Percentiles rank a stretch among this genome's conserved stretches.
phyloP scores from a whole-genome alignment of 2,329 filamentous ascomycete species.

The Ceratocystis cacaofunesta region DNA sequence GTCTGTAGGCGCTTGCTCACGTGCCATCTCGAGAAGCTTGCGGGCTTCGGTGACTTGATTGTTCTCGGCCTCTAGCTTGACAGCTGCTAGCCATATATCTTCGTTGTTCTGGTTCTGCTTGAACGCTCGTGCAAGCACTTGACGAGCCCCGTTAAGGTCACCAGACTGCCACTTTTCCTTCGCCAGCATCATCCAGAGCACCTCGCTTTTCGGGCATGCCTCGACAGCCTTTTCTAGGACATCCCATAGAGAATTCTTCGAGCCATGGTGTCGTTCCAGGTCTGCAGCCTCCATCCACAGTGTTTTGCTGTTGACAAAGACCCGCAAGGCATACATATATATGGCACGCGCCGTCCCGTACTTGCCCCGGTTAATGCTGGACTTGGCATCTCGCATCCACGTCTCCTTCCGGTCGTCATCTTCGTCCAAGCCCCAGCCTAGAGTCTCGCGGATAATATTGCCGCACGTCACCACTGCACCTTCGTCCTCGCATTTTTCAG shows the following conservation, averaged over 20 bases:
- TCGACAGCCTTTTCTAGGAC: slow-evolving; percentile 88
- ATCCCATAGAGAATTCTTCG: slow-evolving; percentile 65
- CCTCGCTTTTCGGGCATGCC: slow-evolving; percentile 78
- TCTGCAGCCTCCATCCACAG: slow-evolving; percentile 87
- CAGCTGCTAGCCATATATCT: slow-evolving; percentile 92
- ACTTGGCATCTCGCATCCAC: slow-evolving; percentile 86
- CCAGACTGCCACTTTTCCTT: slow-evolving; percentile 88
- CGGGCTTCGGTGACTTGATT: slow-evolving; percentile 68
- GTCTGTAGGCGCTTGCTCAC: slow-evolving; percentile 81
- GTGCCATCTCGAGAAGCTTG: slow-evolving; percentile 64
- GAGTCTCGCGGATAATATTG: slow-evolving; percentile 79
- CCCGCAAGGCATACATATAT: slow-evolving; percentile 74
- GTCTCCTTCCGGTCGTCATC: slow-evolving; percentile 92
- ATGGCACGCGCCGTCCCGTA: slow-evolving; percentile 90
- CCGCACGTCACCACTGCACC: slow-evolving; percentile 74
- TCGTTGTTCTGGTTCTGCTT: slow-evolving; percentile 93
- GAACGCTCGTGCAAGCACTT: slow-evolving; percentile 78
- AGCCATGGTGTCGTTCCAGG: slow-evolving; percentile 78
- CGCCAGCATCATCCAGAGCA: slow-evolving; percentile 89
- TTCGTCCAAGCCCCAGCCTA: slow-evolving; percentile 86
- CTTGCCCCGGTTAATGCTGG: slow-evolving; percentile 62
- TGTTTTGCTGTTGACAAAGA: slow-evolving; percentile 77
- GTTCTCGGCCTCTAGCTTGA: slow-evolving; percentile 90
- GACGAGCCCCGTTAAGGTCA: slow-evolving; percentile 71
- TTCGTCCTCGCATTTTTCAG: slow-evolving; percentile 87